Base-by-base conservation (phyloP, 2,329 filamentous ascomycete species). In the Truncatella angustata region DNA sequence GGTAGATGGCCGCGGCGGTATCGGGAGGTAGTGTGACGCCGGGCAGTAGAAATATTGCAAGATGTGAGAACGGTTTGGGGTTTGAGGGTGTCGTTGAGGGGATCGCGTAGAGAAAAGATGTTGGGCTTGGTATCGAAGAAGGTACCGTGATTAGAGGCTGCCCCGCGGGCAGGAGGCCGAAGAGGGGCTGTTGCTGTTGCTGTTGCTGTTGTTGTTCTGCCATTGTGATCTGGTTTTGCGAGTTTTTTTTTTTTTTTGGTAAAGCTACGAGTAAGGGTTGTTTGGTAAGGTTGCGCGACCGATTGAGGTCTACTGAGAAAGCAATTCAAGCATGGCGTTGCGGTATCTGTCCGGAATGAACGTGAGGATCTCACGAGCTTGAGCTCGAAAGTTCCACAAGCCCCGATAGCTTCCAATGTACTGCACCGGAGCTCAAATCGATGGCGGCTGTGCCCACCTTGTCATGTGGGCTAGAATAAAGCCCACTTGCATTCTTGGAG, bases 1-100 rank as follows among this genome's bases (percentile, higher is more conserved):
- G 81, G 73, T 97, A 97, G 57, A 99, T 93, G 43, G 91, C 90
- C 12, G 92, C 94, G 4, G 91, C 93, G 18, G 88, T 88, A 60
- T 84, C 81, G 4, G 81, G 76, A 0, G 92, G 92, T 0, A 99
- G 78, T 9, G 79, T 70, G 9, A 87, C 78, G 39, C 87, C 88
- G 0, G 94, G 95, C 1, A 97, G 82, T 32, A 97, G 78, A 73
- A 97, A 96, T 52, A 97, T 85, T 63, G 91, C 88, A 51, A 97
- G 81, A 68, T 97, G 91, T 14, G 87, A 85, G 68, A 94, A 91
- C 48, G 83, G 61, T 39, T 74, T 74, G 1, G 65, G 58, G 47
- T 57, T 54, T 18, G 60, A 28, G 36, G 54, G 58, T 18, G 53
- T 50, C 3, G 50, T 51, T 3, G 53, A 50, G 12, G 55, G 46